These are phyloP conservation scores for Chrysanthemum lavandulifolium DNA, from an alignment of 129 eudicot genomes.

Conservation along the genomic window DNA sequence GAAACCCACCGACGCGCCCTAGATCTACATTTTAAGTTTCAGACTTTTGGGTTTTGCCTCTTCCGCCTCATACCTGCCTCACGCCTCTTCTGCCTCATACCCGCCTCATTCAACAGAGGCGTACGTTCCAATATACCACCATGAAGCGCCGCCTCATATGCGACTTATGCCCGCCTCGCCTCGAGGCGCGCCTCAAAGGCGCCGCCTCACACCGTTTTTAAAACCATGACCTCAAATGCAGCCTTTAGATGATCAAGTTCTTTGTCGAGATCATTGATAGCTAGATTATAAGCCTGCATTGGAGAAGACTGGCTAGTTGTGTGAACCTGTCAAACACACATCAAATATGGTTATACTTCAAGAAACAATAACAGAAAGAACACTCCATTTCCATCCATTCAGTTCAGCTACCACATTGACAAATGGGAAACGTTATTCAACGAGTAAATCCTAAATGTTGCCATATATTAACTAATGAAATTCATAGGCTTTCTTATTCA, in stretches of 20 bases:
- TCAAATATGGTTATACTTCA: background rate
- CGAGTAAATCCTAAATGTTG: background rate
- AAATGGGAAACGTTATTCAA: background rate
- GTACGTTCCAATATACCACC: no score
- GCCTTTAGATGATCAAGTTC: slow-evolving; percentile 86
- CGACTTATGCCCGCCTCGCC: no score
- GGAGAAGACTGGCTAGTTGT: slow-evolving; percentile 94
- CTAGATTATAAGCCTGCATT: slow-evolving; percentile 87
- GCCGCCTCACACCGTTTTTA: no score
- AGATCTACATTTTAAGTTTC: no score
- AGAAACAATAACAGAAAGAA: background rate
- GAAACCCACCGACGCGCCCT: no score
- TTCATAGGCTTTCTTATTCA: slow-evolving; percentile 1
- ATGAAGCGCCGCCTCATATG: no score
- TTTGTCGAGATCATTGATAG: slow-evolving; percentile 90
- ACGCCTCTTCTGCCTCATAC: no score
- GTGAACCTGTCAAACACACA: slow-evolving; percentile 54
- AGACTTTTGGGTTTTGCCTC: no score
- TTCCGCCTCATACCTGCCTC: no score
- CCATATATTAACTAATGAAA: background rate
- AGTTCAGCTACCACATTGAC: background rate
- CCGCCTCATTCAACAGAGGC: no score
- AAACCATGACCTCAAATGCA: slow-evolving; percentile 93
- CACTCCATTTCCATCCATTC: background rate
- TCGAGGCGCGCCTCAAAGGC: no score